These are phyloP conservation scores for Naganishia onofrii DNA, from an alignment of 768 basidiomycete genomes.

Conservation along the genomic window DNA sequence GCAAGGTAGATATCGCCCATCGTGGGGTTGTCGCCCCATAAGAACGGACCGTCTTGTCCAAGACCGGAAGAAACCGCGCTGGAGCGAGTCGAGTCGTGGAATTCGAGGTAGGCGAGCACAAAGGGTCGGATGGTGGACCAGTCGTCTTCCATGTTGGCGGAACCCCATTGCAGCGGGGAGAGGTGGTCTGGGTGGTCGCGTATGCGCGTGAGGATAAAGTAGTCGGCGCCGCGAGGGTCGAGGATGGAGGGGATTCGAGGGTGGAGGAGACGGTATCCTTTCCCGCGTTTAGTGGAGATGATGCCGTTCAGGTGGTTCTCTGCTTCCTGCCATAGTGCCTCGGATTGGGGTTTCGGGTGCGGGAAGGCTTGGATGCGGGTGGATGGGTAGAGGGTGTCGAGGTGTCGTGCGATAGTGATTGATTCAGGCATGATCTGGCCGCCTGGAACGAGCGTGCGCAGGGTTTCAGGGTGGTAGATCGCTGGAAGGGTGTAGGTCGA, in stretches of 20 bases:
- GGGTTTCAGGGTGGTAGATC: conserved; percentile 23
- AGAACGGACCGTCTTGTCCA: conserved; percentile 13
- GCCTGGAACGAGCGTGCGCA: conserved; percentile 11
- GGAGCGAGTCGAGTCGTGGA: neutral
- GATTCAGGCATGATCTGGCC: conserved; percentile 25
- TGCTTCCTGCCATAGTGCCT: conserved; percentile 1
- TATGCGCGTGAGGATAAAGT: conserved; percentile 29
- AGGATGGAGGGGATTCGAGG: conserved; percentile 24
- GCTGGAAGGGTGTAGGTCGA: conserved; percentile 22
- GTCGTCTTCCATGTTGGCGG: conserved; percentile 20
- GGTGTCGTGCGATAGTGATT: conserved; percentile 17
- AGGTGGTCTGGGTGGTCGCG: neutral
- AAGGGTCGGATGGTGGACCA: conserved; percentile 13
- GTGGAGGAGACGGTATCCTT: conserved; percentile 8
- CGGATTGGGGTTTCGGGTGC: conserved; percentile 1
- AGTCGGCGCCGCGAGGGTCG: conserved; percentile 24
- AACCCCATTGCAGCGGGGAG: conserved; percentile 13
- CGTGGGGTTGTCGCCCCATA: conserved; percentile 20
- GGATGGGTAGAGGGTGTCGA: conserved; percentile 22
- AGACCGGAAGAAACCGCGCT: neutral
- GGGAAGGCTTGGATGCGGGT: conserved; percentile 13
- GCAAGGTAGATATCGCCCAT: conserved; percentile 28
- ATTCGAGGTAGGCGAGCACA: neutral
- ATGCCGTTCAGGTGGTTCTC: neutral
- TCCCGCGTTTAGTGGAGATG: neutral